Conservation (phyloP, 192 early-diverging fungal species). For the Backusella luteola region DNA sequence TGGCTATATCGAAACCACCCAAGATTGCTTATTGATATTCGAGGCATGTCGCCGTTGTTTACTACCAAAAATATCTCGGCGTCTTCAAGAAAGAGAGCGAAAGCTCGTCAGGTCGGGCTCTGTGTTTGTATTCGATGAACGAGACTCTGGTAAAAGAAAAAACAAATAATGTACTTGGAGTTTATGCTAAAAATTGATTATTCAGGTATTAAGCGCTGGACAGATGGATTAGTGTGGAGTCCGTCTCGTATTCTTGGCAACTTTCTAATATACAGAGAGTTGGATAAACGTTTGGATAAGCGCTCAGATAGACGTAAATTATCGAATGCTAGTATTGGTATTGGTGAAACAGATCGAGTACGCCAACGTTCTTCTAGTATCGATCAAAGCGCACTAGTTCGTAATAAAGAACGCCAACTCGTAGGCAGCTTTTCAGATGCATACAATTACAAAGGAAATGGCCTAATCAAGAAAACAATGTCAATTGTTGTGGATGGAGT, state of each 20-base stretch:
- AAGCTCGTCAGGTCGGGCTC: constrained; percentile 19
- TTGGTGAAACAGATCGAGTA: constrained; percentile 1
- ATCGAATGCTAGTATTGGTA: background rate
- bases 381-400: background rate
- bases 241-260: constrained; percentile 81
- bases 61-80: constrained; percentile 21
- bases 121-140: constrained; percentile 28
- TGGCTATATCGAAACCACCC: constrained; percentile 28
- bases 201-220: constrained; percentile 79
- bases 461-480: constrained; percentile 77
- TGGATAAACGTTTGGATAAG: constrained; percentile 33
- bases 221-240: constrained; percentile 79
- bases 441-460: constrained; percentile 57
- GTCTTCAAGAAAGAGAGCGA: constrained; percentile 30
- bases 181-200: background rate
- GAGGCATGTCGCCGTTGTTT: constrained; percentile 27
- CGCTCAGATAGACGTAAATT: background rate
- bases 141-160: constrained; percentile 21
- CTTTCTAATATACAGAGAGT: constrained; percentile 79
- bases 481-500: constrained; percentile 67
- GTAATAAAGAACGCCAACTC: constrained; percentile 48
- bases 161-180: too few species aligned
- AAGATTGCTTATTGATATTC: constrained; percentile 24
- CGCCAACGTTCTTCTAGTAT: background rate
- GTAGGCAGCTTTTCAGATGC: constrained; percentile 50